Conservation (phyloP, 2,329 filamentous ascomycete genomes). For the Hysterium pulicare region DNA sequence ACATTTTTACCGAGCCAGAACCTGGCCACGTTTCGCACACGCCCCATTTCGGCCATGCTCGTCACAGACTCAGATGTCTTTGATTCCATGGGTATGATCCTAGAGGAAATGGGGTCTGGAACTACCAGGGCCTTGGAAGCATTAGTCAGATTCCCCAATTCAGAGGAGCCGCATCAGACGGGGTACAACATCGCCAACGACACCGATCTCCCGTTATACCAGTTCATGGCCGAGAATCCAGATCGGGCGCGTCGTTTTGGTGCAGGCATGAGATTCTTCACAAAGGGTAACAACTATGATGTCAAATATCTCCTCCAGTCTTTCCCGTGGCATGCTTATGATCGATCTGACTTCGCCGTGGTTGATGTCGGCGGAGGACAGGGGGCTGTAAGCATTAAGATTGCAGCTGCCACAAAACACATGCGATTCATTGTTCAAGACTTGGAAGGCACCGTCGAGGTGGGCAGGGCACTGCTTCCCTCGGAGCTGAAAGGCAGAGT, state of each 20-base stretch:
- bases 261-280: not conserved
- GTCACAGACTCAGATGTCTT: not conserved
- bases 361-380: constrained; percentile 2
- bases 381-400: not conserved
- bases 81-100: not conserved
- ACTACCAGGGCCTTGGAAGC: not conserved
- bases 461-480: not conserved
- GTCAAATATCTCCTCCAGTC: not conserved
- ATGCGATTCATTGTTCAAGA: constrained; percentile 1
- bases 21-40: not conserved
- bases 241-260: not conserved
- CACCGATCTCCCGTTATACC: not conserved
- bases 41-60: not conserved
- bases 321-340: not conserved
- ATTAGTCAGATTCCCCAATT: not conserved
- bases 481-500: not conserved
- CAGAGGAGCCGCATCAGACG: not conserved
- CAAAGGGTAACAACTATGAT: not conserved
- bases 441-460: not conserved
- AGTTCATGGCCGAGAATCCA: not conserved
- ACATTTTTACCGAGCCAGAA: constrained; percentile 16
- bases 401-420: not conserved
- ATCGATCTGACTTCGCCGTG: not conserved
- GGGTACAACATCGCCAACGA: not conserved
- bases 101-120: not conserved